These are phyloP conservation scores for Flaveria bidentis DNA, from an alignment of 129 eudicot genomes.

Conservation along the genomic window DNA sequence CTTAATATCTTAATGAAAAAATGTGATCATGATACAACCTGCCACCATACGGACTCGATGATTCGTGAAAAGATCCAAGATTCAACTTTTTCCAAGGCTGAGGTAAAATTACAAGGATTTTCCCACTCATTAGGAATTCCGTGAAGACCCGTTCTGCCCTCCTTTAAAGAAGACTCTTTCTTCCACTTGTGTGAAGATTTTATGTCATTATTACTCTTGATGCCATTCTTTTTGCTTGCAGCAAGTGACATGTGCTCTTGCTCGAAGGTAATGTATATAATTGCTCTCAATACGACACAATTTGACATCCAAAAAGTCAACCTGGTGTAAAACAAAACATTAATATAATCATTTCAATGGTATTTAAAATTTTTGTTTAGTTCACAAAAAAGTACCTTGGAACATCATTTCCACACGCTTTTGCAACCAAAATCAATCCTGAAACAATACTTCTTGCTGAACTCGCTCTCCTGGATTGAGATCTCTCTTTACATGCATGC, in stretches of 20 bases:
- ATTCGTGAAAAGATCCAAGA: constrained; percentile 88
- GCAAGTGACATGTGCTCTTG: constrained; percentile 48
- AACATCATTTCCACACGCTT: constrained; percentile 98
- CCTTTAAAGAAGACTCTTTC: constrained; percentile 41
- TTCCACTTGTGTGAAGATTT: constrained; percentile 50
- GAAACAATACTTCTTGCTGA: constrained; percentile 76
- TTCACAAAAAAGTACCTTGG: constrained; percentile 62
- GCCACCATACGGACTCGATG: constrained; percentile 98
- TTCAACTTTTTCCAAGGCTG: constrained; percentile 77
- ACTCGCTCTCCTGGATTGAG: constrained; percentile 58
- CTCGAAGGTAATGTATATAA: constrained; percentile 62
- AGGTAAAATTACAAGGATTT: constrained; percentile 51
- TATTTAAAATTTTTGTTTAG: constrained; percentile 7
- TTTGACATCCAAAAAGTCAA: constrained; percentile 98
- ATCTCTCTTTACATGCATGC: constrained; percentile 61
- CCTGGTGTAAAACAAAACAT: constrained; percentile 39
- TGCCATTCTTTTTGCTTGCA: constrained; percentile 24
- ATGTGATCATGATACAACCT: constrained; percentile 47
- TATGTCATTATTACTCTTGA: constrained; percentile 41
- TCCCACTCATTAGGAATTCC: constrained; percentile 53
- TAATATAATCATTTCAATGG: neutral
- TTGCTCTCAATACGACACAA: constrained; percentile 71
- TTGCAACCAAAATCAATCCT: constrained; percentile 82
- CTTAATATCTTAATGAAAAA: neutral
- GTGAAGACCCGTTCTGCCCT: constrained; percentile 27